Percentiles rank a stretch among this genome's conserved stretches.
phyloP scores from a whole-genome alignment of 2,329 filamentous ascomycete genomes.

The Phialophora verrucosa region DNA sequence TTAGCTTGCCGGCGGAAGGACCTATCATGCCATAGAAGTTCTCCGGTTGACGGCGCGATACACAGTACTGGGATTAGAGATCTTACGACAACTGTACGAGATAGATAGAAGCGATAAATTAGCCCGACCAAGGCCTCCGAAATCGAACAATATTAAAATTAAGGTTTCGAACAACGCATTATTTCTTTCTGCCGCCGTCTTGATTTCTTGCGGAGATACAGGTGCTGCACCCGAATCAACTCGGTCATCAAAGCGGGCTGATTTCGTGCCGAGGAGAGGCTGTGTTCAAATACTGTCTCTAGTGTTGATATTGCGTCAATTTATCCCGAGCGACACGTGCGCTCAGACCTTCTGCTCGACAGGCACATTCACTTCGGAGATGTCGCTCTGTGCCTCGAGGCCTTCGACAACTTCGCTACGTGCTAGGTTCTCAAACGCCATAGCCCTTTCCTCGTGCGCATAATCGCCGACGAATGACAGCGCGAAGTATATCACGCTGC shows the following conservation, averaged over 20 bases:
- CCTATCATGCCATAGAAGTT: slow-evolving; percentile 17
- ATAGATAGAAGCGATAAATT: not conserved
- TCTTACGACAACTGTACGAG: not conserved
- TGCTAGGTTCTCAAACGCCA: slow-evolving; percentile 27
- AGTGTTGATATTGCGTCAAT: not conserved
- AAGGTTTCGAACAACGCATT: not conserved
- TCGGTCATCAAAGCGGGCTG: not conserved
- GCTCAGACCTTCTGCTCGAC: slow-evolving; percentile 22
- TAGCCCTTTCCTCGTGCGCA: slow-evolving; percentile 19
- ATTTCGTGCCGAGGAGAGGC: not conserved
- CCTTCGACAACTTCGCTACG: not conserved
- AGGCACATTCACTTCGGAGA: slow-evolving; percentile 23
- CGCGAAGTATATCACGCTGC: slow-evolving; percentile 28
- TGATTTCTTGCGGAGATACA: not conserved
- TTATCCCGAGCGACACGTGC: not conserved
- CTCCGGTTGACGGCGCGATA: slow-evolving; percentile 19
- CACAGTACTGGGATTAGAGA: not conserved
- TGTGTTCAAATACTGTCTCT: not conserved
- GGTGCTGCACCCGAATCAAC: not conserved
- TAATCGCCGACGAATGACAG: slow-evolving; percentile 23
- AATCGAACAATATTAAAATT: not conserved
- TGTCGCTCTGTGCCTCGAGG: slow-evolving; percentile 19
- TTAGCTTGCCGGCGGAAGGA: not conserved
- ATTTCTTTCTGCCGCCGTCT: not conserved
- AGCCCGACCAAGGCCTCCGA: not conserved